These are phyloP conservation scores for Cystofilobasidium ferigula DNA, from an alignment of 768 basidiomycete genomes.

Conservation along the genomic window DNA sequence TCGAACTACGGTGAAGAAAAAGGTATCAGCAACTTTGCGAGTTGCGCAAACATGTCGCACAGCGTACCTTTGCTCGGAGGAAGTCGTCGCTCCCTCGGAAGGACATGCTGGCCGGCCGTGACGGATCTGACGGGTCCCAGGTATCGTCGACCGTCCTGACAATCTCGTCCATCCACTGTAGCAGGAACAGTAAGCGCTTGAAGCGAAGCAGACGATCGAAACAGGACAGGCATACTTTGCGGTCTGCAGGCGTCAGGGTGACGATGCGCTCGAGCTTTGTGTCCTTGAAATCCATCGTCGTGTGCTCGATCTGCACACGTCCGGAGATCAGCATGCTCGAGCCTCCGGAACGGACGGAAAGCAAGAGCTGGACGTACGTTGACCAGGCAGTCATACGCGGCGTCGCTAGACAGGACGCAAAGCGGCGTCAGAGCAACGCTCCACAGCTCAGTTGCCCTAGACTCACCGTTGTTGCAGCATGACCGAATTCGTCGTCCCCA, in stretches of 20 bases:
- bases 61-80: constrained; percentile 66
- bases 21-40: neutral
- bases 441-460: constrained; percentile 50
- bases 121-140: constrained; percentile 59
- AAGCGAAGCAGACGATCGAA: too few relatives aligned
- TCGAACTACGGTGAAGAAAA: too few relatives aligned
- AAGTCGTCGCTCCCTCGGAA: constrained; percentile 97
- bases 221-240: neutral
- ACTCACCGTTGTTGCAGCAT: constrained; percentile 81
- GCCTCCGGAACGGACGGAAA: neutral
- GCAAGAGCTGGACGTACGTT: constrained; percentile 49
- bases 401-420: constrained; percentile 29
- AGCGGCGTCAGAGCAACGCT: neutral
- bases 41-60: constrained; percentile 5
- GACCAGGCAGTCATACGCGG: constrained; percentile 65
- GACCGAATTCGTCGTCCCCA: constrained; percentile 80
- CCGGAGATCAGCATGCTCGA: neutral
- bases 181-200: too few relatives aligned
- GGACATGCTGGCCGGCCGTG: constrained; percentile 51
- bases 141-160: constrained; percentile 43
- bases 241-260: constrained; percentile 73
- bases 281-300: constrained; percentile 74
- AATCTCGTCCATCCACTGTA: constrained; percentile 76
- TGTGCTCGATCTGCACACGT: constrained; percentile 62
- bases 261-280: constrained; percentile 64